phyloP scores from a whole-genome alignment of 345 rosid genomes.

The Eucalyptus marginata region DNA sequence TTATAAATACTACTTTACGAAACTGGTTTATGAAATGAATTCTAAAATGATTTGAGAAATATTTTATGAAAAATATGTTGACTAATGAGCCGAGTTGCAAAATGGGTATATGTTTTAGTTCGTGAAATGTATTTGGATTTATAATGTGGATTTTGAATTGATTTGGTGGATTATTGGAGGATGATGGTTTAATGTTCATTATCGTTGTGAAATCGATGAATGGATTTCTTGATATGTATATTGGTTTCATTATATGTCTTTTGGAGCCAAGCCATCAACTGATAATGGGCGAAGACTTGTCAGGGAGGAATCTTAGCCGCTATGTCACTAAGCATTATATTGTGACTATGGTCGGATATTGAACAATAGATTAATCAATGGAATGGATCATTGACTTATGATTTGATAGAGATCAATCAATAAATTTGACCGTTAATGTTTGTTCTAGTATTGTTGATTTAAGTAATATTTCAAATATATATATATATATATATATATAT shows the following conservation, averaged over 20 bases:
- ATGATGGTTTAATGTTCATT: background rate
- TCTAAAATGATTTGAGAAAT: background rate
- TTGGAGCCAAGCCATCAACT: background rate
- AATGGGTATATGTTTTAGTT: background rate
- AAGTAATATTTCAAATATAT: background rate
- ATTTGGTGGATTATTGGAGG: background rate
- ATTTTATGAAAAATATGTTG: background rate
- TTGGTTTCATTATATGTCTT: background rate
- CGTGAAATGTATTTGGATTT: background rate
- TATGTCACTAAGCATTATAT: background rate
- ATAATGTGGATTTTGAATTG: background rate
- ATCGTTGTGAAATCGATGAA: fast-evolving
- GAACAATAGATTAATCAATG: background rate
- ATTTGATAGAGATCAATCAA: background rate
- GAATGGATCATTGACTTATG: background rate
- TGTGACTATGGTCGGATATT: background rate
- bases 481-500: no score
- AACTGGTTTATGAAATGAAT: background rate
- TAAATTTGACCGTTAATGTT: background rate
- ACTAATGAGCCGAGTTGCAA: background rate
- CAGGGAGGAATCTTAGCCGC: background rate
- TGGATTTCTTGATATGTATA: background rate
- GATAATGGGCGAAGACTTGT: background rate
- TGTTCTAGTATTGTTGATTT: background rate
- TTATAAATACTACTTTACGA: background rate